These are phyloP conservation scores for Fusarium papillatum DNA, from an alignment of 2,329 filamentous ascomycete genomes.

Conservation along the genomic window DNA sequence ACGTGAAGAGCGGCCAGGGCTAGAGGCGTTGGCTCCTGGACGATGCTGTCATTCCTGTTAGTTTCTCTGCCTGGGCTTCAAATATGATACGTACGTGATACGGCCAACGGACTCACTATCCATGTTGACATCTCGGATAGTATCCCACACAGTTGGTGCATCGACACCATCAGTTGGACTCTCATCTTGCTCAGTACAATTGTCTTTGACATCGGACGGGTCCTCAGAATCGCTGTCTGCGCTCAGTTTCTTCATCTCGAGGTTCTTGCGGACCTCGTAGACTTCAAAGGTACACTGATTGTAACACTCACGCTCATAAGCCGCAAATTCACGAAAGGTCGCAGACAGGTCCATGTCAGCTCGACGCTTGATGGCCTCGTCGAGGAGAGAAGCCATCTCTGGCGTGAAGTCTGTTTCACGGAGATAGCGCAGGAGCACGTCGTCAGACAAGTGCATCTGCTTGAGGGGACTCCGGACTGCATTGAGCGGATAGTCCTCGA, in stretches of 20 bases:
- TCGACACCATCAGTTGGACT: conserved; percentile 50
- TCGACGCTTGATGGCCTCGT: conserved; percentile 51
- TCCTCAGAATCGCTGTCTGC: conserved; percentile 44
- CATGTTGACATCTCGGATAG: conserved; percentile 54
- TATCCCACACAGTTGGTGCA: conserved; percentile 57
- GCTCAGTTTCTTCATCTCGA: conserved; percentile 51
- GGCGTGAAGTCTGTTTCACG: conserved; percentile 57
- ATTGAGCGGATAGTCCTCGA: conserved; percentile 33
- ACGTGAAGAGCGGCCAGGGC: conserved; percentile 71
- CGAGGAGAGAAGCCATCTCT: conserved; percentile 53
- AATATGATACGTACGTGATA: conserved; percentile 62
- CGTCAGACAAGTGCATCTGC: conserved; percentile 53
- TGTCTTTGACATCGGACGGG: conserved; percentile 41
- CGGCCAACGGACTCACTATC: conserved; percentile 63
- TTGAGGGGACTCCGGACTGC: conserved; percentile 33
- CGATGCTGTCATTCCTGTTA: conserved; percentile 55
- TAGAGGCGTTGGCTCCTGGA: conserved; percentile 72
- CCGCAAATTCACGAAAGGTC: conserved; percentile 51
- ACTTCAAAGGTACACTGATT: conserved; percentile 68
- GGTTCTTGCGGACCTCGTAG: conserved; percentile 66
- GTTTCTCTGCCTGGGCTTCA: background rate
- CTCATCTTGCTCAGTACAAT: conserved; percentile 42
- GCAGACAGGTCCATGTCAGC: conserved; percentile 49
- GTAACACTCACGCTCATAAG: conserved; percentile 54
- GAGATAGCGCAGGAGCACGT: conserved; percentile 57